Evolutionary conservation across 1,284 basidiomycete species (phyloP).

Genomic region (Cryptococcus jaspeensis): DNA sequence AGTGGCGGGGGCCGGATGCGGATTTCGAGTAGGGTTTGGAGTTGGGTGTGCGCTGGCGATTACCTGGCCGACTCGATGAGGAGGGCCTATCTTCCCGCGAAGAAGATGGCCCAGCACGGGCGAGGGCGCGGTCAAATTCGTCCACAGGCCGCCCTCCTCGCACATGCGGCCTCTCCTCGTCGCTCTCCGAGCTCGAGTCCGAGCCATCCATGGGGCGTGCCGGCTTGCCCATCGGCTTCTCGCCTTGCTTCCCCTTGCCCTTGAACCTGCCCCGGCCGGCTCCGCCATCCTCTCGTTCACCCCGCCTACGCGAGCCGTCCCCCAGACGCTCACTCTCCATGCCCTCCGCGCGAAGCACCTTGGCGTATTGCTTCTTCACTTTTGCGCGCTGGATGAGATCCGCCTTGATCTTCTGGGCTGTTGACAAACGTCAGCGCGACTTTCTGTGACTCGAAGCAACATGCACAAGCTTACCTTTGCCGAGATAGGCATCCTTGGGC

Average conservation of each 20-base stretch:
- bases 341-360: conserved; percentile 53
- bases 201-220: background rate
- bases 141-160: conserved; percentile 7
- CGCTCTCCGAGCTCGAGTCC: background rate
- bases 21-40: background rate
- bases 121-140: background rate
- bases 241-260: background rate
- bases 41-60: background rate
- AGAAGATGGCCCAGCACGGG: background rate
- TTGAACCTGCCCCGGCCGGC: background rate
- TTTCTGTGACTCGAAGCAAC: background rate
- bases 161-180: background rate
- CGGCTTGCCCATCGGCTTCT: background rate
- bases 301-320: conserved; percentile 15
- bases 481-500: conserved; percentile 50
- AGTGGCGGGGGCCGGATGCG: background rate
- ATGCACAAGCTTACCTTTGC: conserved; percentile 43
- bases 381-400: conserved; percentile 56
- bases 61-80: background rate
- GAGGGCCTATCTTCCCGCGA: background rate
- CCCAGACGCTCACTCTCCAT: conserved; percentile 41
- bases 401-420: conserved; percentile 56
- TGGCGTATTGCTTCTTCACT: conserved; percentile 56
- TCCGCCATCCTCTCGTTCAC: conserved; percentile 5
- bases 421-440: background rate